Percentiles rank a stretch among this genome's conserved stretches.
Evolutionary conservation across 1,139 yeast genomes (phyloP).

Genomic region (Suhomyces bolitotheri): DNA sequence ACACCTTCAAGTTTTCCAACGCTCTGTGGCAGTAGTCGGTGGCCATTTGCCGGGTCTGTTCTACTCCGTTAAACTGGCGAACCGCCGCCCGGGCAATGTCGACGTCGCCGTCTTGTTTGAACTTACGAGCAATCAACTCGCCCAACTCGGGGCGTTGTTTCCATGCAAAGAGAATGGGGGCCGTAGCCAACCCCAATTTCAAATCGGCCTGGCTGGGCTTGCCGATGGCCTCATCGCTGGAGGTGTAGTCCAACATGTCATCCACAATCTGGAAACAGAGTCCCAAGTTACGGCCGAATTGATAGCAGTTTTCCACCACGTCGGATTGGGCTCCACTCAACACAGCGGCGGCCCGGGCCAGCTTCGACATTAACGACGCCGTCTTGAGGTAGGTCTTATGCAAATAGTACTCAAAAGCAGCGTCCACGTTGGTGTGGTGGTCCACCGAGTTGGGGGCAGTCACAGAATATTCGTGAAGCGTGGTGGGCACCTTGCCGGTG

Average conservation of each 20-base stretch:
- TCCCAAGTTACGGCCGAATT: slow-evolving; percentile 90
- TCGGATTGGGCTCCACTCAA: slow-evolving; percentile 78
- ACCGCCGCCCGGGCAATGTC: slow-evolving; percentile 78
- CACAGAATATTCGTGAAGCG: slow-evolving; percentile 62
- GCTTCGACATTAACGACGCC: slow-evolving; percentile 93
- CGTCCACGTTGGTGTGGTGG: slow-evolving; percentile 70
- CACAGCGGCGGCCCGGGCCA: slow-evolving; percentile 91
- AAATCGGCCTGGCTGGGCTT: slow-evolving; percentile 96
- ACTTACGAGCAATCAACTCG: slow-evolving; percentile 78
- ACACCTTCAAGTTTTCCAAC: slow-evolving; percentile 60
- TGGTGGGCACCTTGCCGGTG: slow-evolving; percentile 63
- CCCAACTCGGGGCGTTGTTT: slow-evolving; percentile 82
- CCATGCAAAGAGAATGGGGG: slow-evolving; percentile 97
- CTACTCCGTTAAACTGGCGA: slow-evolving; percentile 68
- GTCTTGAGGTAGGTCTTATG: slow-evolving; percentile 96
- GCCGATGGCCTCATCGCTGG: slow-evolving; percentile 78
- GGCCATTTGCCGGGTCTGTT: slow-evolving; percentile 76
- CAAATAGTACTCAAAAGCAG: slow-evolving; percentile 90
- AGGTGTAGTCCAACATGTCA: slow-evolving; percentile 92
- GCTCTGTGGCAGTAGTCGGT: slow-evolving; percentile 76
- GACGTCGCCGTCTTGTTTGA: slow-evolving; percentile 78
- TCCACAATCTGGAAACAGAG: slow-evolving; percentile 95
- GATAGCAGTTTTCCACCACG: slow-evolving; percentile 80
- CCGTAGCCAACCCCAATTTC: slow-evolving; percentile 92
- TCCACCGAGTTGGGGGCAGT: slow-evolving; percentile 39